Base-by-base conservation (phyloP, 2,329 filamentous ascomycete genomes). In the Acrodontium crateriforme region DNA sequence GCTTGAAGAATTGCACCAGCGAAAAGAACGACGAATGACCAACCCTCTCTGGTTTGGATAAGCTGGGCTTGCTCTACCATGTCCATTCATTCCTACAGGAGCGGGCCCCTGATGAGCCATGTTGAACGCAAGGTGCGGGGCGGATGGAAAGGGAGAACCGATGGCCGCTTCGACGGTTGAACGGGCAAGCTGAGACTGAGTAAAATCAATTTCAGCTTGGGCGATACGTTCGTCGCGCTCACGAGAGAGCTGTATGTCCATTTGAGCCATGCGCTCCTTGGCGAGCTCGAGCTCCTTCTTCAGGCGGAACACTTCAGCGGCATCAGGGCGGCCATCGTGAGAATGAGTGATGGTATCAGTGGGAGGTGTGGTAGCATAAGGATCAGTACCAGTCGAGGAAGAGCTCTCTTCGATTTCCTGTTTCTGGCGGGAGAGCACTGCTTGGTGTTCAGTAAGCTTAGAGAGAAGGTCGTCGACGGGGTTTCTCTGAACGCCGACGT, bases 261-360 rank as follows among this genome's bases (percentile, higher is more conserved):
- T 72, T 31, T 70, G 74, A 24, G 66, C 69, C 45, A 85, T 79
- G 45, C 75, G 69, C 48, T 64, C 73, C 35, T 78, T 71, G 18
- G 79, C 78, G 36, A 73, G 65, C 23, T 75, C 74, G 28, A 87
- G 67, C 54, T 84, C 71, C 28, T 74, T 55, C 58, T 78, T 80
- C 32, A 85, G 61, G 28, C 70, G 71, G 34, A 72, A 56, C 16
- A 84, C 56, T 49, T 83, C 77, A 16, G 72, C 69, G 17, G 58
- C 56, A 27, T 61, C 58, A 4, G 53, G 47, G n/a, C n/a, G n/a
- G 12, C 36, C 38, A 16, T 37, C 35, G 14, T 45, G 38, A 26
- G 39, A 36, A 18, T 31, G 35, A 30, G 29, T 27, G 18, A 29
- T 31, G 21, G 32, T 33, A 16, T 40, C 42, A 12, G 39, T 41